Evolutionary conservation across 441 rosid species (phyloP), one percentile per base, ranked within the genome.

Genomic region (Syzygium malaccense): DNA sequence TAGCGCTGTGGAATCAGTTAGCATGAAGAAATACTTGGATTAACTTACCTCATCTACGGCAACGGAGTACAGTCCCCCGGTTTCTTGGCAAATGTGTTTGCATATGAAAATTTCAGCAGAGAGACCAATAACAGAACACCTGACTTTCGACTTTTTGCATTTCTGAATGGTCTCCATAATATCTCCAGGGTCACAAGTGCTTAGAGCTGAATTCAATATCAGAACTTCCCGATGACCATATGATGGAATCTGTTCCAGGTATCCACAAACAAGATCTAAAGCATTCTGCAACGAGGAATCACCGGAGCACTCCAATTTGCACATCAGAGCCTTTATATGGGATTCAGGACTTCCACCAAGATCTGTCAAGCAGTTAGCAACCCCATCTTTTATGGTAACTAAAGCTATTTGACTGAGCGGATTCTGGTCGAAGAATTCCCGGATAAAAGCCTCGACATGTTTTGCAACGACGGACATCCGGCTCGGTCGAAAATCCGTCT

Each of bases 291-390:
- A 90, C 28, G 99, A 98, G 85, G 98, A 92, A 89, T 95, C 98
- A 79, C 98, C 99, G 20, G 94, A 94, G 86, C 95, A 90, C 91
- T 93, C 97, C 89, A 96, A 90, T 91, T 97, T 96, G 51, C 95
- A 94, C 96, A 93, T 94, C 96, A 96, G 93, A 30, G 98, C 96
- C 91, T 95, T 93, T 32, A 97, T 93, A 91, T 96, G 99, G 60
- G 96, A 91, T 91, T 96, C 97, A 8, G 99, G 99, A 92, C 98
- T 95, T 49, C 99, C 99, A 86, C 99, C 98, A 30, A 96, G 98
- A 89, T 97, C 97, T 4, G 98, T 97, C 84, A 96, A 89, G 48
- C 93, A 91, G 86, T 94, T 93, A 58, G 98, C 98, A 89, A 96
- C 91, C 60, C 98, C 96, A 89, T 95, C 97, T 92, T 94, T 95